Conservation (phyloP, 2,329 filamentous ascomycete species). For the Byssochlamys sp. region DNA sequence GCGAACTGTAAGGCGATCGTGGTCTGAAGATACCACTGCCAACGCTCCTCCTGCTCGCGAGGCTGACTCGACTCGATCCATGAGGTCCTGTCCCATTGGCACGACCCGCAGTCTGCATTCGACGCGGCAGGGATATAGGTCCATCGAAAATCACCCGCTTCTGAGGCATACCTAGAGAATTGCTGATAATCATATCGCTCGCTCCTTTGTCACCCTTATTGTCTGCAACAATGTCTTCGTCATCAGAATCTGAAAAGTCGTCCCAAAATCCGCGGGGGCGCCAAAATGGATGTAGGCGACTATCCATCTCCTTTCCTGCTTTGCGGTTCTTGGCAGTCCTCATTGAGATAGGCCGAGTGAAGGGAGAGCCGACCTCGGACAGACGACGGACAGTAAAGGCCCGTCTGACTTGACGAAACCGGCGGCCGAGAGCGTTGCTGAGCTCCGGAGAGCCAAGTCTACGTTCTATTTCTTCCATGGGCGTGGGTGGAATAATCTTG, state of each 20-base stretch:
- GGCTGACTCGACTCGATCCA: constrained; percentile 21
- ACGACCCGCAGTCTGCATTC: constrained; percentile 18
- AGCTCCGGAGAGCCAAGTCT: constrained; percentile 21
- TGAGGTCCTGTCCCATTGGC: constrained; percentile 10
- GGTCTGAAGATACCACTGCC: constrained; percentile 19
- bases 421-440: constrained; percentile 15
- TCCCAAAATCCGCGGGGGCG: constrained; percentile 56
- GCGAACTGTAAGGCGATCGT: constrained; percentile 20
- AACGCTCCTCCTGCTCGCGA: constrained; percentile 19
- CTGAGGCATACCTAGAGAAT: constrained; percentile 48
- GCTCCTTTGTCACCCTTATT: constrained; percentile 17
- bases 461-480: constrained; percentile 34
- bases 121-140: constrained; percentile 26
- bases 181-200: constrained; percentile 42
- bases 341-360: constrained; percentile 31
- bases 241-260: constrained; percentile 38
- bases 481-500: constrained; percentile 48
- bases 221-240: constrained; percentile 16
- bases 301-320: constrained; percentile 36
- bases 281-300: constrained; percentile 52
- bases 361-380: constrained; percentile 31
- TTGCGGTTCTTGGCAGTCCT: constrained; percentile 34
- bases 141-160: constrained; percentile 35
- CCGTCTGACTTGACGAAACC: constrained; percentile 30
- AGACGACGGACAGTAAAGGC: constrained; percentile 27